Evolutionary conservation across 768 basidiomycete genomes (phyloP).

Genomic region (Stropharia rugosoannulata): DNA sequence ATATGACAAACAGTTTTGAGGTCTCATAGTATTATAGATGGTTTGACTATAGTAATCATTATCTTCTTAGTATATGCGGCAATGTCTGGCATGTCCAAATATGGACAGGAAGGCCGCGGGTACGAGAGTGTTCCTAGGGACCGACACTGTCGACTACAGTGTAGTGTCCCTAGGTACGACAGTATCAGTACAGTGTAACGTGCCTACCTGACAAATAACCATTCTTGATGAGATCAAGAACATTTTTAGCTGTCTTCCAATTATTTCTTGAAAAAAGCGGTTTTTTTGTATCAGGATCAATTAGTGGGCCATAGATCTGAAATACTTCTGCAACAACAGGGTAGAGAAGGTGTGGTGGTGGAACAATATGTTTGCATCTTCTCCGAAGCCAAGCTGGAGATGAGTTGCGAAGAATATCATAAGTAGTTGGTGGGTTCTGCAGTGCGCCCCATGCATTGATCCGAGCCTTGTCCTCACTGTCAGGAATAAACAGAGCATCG

Average conservation of each 20-base stretch:
- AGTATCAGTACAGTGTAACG: too few species aligned
- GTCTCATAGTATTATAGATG: too few species aligned
- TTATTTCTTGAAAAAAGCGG: constrained; percentile 28
- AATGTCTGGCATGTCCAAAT: too few species aligned
- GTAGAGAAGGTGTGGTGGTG: constrained; percentile 29
- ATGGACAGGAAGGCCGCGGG: too few species aligned
- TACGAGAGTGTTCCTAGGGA: too few species aligned
- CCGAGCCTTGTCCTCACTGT: constrained; percentile 15
- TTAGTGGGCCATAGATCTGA: constrained; percentile 29
- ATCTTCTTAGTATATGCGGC: too few species aligned
- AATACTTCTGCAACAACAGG: constrained; percentile 25
- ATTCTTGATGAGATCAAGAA: constrained; percentile 23
- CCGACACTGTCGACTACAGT: too few species aligned
- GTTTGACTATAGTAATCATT: too few species aligned
- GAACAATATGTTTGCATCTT: constrained; percentile 25
- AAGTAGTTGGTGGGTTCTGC: constrained; percentile 8
- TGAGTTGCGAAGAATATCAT: background rate
- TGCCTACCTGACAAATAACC: constrained; percentile 29
- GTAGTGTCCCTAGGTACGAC: too few species aligned
- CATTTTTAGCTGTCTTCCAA: constrained; percentile 28
- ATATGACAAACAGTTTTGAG: too few species aligned
- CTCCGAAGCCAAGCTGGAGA: constrained; percentile 24
- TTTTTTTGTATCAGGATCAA: constrained; percentile 24
- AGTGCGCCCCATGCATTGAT: constrained; percentile 19
- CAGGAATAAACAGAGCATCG: constrained; percentile 16